Conservation (phyloP, 2,329 filamentous ascomycete genomes). For the Colletotrichum tropicicola region DNA sequence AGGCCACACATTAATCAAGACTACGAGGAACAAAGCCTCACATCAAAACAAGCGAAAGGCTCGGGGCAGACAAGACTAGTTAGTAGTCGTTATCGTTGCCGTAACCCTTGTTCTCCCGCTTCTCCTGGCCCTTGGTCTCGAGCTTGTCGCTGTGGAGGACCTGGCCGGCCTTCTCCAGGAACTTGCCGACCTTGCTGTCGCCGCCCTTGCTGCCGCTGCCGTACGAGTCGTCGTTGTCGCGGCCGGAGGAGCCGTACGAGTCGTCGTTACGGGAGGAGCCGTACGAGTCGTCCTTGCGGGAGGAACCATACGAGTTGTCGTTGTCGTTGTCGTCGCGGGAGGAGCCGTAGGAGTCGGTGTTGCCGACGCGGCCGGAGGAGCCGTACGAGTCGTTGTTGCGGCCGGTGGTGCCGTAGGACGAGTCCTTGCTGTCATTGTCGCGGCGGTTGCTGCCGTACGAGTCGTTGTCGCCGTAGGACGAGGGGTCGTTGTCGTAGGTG, state of each 20-base stretch:
- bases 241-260: constrained; percentile 21
- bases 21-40: neutral
- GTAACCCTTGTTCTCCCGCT: constrained; percentile 52
- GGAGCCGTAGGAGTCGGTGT: constrained; percentile 32
- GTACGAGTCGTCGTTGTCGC: constrained; percentile 28
- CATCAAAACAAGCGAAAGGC: neutral
- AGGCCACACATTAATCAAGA: neutral
- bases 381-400: constrained; percentile 31
- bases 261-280: too few relatives aligned
- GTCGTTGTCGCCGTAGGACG: constrained; percentile 28
- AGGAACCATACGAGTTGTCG: constrained; percentile 27
- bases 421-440: neutral
- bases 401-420: constrained; percentile 28
- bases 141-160: constrained; percentile 57
- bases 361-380: too few relatives aligned
- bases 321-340: constrained; percentile 33
- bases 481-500: constrained; percentile 22
- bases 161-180: constrained; percentile 66
- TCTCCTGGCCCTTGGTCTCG: constrained; percentile 57
- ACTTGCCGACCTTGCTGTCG: constrained; percentile 59
- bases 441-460: constrained; percentile 23
- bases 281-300: constrained; percentile 27
- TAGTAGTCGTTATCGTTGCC: constrained; percentile 34
- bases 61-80: neutral
- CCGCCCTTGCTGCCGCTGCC: constrained; percentile 8